These are phyloP conservation scores for Debaryomyces castellii DNA, from an alignment of 805 yeast genomes.

Conservation along the genomic window DNA sequence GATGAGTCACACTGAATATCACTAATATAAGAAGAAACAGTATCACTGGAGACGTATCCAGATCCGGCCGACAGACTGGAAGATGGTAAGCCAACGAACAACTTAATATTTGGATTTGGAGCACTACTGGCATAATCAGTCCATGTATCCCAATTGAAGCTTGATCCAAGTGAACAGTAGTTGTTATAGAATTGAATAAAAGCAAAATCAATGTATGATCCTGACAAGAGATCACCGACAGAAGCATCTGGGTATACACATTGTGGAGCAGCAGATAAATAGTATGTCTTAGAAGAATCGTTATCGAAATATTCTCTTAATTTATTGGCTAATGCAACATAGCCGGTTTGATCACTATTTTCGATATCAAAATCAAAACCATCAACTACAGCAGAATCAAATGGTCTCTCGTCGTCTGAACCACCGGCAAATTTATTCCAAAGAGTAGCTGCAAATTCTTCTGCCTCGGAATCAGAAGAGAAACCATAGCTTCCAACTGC, in stretches of 20 bases:
- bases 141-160: constrained; percentile 40
- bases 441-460: constrained; percentile 46
- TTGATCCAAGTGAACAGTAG: constrained; percentile 24
- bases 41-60: constrained; percentile 26
- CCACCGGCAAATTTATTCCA: constrained; percentile 43
- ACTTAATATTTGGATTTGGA: constrained; percentile 30
- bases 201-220: constrained; percentile 30
- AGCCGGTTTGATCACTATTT: constrained; percentile 60
- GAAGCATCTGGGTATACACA: constrained; percentile 40
- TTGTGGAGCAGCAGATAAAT: constrained; percentile 39
- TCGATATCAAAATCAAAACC: constrained; percentile 83
- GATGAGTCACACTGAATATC: constrained; percentile 14
- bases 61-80: constrained; percentile 28
- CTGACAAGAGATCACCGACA: constrained; percentile 27
- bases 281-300: constrained; percentile 29
- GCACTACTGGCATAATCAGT: constrained; percentile 27
- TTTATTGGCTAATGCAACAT: constrained; percentile 49
- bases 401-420: constrained; percentile 44
- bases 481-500: constrained; percentile 43
- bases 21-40: constrained; percentile 17
- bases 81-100: constrained; percentile 39
- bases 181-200: constrained; percentile 43
- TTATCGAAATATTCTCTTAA: constrained; percentile 20
- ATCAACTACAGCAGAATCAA: constrained; percentile 74
- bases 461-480: constrained; percentile 47